A percentile compares a stretch with the other conserved stretches of the same genome.
These are phyloP conservation scores for Ceratocystis diversiconidia DNA, from an alignment of 2,329 filamentous ascomycete species.

Conservation along the genomic window DNA sequence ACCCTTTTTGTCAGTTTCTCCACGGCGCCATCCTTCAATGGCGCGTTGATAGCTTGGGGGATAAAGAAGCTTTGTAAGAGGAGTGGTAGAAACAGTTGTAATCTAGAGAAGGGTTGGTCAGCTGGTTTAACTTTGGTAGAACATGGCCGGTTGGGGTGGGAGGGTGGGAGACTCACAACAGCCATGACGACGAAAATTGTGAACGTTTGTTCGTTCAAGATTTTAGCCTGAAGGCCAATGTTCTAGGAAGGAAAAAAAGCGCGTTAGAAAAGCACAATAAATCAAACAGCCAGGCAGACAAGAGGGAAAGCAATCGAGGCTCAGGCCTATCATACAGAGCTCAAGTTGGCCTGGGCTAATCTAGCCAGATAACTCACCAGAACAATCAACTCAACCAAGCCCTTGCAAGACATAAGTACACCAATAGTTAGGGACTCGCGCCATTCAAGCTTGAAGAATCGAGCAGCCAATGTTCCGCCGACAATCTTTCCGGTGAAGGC, in stretches of 20 bases:
- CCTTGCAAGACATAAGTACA: slow-evolving; percentile 90
- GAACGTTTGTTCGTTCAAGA: slow-evolving; percentile 67
- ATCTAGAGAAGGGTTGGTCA: slow-evolving; percentile 34
- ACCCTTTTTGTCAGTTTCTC: slow-evolving; percentile 74
- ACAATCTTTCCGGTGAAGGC: slow-evolving; percentile 77
- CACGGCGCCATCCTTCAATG: slow-evolving; percentile 48
- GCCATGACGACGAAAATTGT: slow-evolving; percentile 96
- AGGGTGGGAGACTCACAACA: neutral
- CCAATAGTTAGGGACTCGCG: slow-evolving; percentile 81
- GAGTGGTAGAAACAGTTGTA: slow-evolving; percentile 73
- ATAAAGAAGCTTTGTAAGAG: slow-evolving; percentile 58
- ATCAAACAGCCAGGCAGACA: too few relatives aligned
- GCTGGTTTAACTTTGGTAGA: neutral
- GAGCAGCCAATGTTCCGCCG: slow-evolving; percentile 67
- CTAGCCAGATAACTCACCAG: slow-evolving; percentile 37
- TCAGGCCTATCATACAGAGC: neutral
- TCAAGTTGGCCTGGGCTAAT: neutral
- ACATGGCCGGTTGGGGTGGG: neutral
- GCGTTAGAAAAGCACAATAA: neutral
- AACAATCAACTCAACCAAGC: slow-evolving; percentile 89
- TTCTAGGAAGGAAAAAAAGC: slow-evolving; percentile 29
- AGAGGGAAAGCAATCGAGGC: slow-evolving; percentile 23
- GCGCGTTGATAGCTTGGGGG: slow-evolving; percentile 47
- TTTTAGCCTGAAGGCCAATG: slow-evolving; percentile 68
- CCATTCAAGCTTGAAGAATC: slow-evolving; percentile 67